These are phyloP conservation scores for Hirsutella thompsonii DNA, from an alignment of 2,329 filamentous ascomycete genomes.

Conservation along the genomic window DNA sequence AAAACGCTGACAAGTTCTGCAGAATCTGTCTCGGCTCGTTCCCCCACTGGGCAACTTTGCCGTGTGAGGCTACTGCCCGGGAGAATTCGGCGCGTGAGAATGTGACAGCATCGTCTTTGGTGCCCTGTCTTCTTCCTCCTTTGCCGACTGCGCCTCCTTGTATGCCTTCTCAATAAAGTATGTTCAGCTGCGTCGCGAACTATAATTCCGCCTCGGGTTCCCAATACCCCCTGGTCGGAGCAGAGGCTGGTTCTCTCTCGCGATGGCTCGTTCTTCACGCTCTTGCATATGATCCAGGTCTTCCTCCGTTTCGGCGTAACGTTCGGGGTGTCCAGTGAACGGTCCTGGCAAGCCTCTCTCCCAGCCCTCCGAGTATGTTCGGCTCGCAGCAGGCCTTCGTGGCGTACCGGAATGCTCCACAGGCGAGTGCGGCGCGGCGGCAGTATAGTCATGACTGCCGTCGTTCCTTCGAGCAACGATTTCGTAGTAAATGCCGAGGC, in stretches of 20 bases:
- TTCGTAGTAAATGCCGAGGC: slow-evolving; percentile 71
- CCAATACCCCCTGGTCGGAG: slow-evolving; percentile 37
- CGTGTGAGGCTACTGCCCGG: no score
- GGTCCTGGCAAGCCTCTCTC: slow-evolving; percentile 37
- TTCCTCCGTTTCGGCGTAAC: slow-evolving; percentile 37
- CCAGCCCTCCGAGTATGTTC: slow-evolving; percentile 36
- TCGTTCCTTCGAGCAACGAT: slow-evolving; percentile 27
- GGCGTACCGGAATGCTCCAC: slow-evolving; percentile 13
- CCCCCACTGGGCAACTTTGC: no score
- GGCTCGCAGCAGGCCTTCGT: slow-evolving; percentile 23
- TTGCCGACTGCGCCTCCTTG: background rate
- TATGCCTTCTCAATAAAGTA: background rate
- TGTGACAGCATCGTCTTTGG: no score
- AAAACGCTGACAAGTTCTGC: no score
- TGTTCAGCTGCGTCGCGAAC: slow-evolving; percentile 14
- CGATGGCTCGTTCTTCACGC: slow-evolving; percentile 36
- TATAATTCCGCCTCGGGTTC: slow-evolving; percentile 27
- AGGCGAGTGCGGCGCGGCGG: slow-evolving; percentile 15
- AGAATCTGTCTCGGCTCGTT: no score
- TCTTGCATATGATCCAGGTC: slow-evolving; percentile 36
- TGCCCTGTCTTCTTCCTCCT: no score
- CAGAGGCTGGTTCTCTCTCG: slow-evolving; percentile 35
- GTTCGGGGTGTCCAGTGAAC: slow-evolving; percentile 38
- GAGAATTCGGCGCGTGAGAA: no score
- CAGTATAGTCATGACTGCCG: slow-evolving; percentile 8